Evolutionary conservation across 1,284 basidiomycete species (phyloP), one percentile per base, ranked within the genome.

Genomic region (Psilocybe mexicana): DNA sequence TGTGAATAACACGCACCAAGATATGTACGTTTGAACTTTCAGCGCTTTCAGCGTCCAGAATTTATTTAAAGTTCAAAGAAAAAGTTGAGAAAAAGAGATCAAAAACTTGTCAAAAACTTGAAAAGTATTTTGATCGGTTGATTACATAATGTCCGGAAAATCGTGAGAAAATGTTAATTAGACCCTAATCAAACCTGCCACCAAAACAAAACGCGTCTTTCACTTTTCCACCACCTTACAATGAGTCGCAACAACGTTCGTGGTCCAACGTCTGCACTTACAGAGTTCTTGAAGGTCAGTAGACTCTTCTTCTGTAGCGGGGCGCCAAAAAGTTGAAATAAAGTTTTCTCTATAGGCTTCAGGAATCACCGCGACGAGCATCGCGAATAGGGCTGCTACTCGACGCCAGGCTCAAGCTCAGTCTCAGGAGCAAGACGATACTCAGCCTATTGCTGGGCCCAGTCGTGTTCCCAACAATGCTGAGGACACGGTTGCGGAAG

Each of bases 221-320:
- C 18, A 18, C 18, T 33, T 33, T 33, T 8, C 30, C 30, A 33
- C 30, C 30, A 33, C 30, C 28, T 18, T 14, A 35, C 46, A 18
- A 73, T 74, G 71, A 71, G 67, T 57, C 64, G 67, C 26, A 89
- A 88, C 71, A 89, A 89, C 58, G 88, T 97, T 43, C 83, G 91
- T 18, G 96, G 96, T 0, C 95, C 96, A 0, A 87, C 92, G 0
- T 96, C 93, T 46, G 96, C 96, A 0, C 76, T 98, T 10, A 97
- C 96, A 26, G 93, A 94, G 63, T 98, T 95, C 70, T 79, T 98
- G 18, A 85, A 87, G 65, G 94, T 94, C 62, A 59, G 85, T 77
- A 12, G 26, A 25, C 25, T 43, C 5, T 23, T 18, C 18, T 18
- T 18, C 18, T 18, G 18, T 18, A 18, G 18, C 18, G 18, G 18